Percentiles rank a stretch among this genome's conserved stretches.
Evolutionary conservation across 768 basidiomycete genomes (phyloP).

Genomic region (Xanthoconium purpureum): DNA sequence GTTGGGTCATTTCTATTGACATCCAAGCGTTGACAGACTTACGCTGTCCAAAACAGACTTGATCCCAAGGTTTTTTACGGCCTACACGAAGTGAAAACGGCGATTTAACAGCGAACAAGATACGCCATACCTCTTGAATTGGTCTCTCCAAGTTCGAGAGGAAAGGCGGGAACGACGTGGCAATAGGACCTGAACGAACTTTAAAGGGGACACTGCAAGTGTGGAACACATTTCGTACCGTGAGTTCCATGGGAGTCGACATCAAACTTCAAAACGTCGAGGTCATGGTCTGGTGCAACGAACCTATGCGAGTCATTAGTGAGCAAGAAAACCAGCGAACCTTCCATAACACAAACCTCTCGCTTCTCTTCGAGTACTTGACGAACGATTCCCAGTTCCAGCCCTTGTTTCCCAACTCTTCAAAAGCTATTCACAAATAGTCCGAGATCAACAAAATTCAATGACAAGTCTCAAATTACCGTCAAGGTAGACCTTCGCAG

Average conservation of each 20-base stretch:
- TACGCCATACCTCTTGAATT: background rate
- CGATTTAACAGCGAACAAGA: background rate
- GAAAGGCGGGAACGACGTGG: background rate
- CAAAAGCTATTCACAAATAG: background rate
- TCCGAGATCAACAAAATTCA: background rate
- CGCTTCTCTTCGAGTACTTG: conserved; percentile 5
- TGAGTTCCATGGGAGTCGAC: background rate
- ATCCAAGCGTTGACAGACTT: background rate
- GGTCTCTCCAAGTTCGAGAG: conserved; percentile 1
- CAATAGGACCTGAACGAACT: background rate
- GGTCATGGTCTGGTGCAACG: conserved; percentile 1
- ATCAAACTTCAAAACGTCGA: background rate
- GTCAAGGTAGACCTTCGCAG: background rate
- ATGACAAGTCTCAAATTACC: background rate
- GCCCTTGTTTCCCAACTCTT: background rate
- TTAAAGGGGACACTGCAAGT: background rate
- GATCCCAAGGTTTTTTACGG: background rate
- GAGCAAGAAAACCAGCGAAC: background rate
- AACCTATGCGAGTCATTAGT: background rate
- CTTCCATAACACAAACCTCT: background rate
- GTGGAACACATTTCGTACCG: background rate
- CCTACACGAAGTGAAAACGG: background rate
- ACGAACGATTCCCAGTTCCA: conserved; percentile 5
- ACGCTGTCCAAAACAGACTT: background rate
- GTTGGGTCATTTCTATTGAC: background rate